Evolutionary conservation across 164 flowering plant species (phyloP).

Genomic region (Cinnamomum micranthum): DNA sequence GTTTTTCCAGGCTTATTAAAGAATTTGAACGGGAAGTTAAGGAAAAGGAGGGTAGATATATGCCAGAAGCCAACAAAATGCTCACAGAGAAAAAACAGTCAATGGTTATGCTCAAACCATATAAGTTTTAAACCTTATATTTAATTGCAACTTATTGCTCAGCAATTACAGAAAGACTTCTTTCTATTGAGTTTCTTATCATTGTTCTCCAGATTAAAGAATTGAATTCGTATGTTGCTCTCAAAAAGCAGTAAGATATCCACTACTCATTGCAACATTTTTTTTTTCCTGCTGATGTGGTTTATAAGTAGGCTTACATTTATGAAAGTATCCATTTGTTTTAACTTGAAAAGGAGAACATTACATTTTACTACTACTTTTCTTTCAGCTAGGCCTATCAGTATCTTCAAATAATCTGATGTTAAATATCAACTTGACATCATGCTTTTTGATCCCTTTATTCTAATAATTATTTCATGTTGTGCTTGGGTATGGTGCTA

Average conservation of each 20-base stretch:
- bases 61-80: slow-evolving; percentile 48
- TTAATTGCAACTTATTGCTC: neutral
- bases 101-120: slow-evolving; percentile 40
- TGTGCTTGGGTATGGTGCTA: slow-evolving; percentile 3
- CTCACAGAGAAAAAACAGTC: slow-evolving; percentile 78
- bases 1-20: slow-evolving; percentile 68
- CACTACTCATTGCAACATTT: too few species aligned
- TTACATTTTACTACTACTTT: too few species aligned
- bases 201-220: slow-evolving; percentile 66
- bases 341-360: too few species aligned
- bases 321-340: too few species aligned
- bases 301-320: too few species aligned
- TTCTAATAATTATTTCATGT: too few species aligned
- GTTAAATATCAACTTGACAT: too few species aligned
- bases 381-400: too few species aligned
- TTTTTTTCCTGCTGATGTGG: too few species aligned
- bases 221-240: slow-evolving; percentile 86
- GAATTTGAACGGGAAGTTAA: slow-evolving; percentile 78
- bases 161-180: neutral
- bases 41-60: slow-evolving; percentile 47
- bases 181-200: neutral
- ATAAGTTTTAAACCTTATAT: neutral
- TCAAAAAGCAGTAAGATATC: slow-evolving; percentile 73
- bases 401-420: too few species aligned
- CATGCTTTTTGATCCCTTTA: too few species aligned